Evolutionary conservation across 192 early-diverging fungal species (phyloP).

Genomic region (Umbelopsis sp.): DNA sequence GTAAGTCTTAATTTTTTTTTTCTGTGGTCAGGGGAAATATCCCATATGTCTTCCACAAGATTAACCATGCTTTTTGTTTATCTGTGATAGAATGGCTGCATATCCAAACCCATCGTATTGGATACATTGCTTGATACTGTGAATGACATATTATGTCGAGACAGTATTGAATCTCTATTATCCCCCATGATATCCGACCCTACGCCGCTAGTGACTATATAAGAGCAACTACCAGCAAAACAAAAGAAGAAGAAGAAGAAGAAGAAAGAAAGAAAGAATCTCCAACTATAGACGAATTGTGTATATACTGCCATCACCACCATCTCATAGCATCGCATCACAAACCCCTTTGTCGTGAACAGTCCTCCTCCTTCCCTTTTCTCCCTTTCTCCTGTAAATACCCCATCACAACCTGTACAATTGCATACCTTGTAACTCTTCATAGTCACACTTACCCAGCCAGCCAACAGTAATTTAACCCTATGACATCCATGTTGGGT

Average conservation of each 20-base stretch:
- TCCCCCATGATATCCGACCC: not conserved
- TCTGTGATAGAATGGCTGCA: conserved; percentile 13
- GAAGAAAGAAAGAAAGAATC: not conserved
- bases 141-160: conserved; percentile 8
- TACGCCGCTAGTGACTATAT: not conserved
- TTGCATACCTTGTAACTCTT: not conserved
- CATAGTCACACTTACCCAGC: not conserved
- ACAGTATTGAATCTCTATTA: conserved; percentile 3
- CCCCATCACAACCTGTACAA: not conserved
- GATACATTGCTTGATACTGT: not conserved
- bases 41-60: not conserved
- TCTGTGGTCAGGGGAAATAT: not conserved
- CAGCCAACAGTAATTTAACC: too few species aligned
- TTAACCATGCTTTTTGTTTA: not conserved
- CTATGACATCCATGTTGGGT: too few species aligned
- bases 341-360: too few species aligned
- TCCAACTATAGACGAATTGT: not conserved
- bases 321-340: too few species aligned
- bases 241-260: too few species aligned
- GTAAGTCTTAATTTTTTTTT: conserved; percentile 16
- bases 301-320: conserved; percentile 1
- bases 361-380: not conserved
- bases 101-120: not conserved
- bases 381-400: conserved; percentile 13
- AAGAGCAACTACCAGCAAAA: too few species aligned